A percentile compares a stretch with the other conserved stretches of the same genome.
Evolutionary conservation across 169 alveolate genomes (phyloP).

Genomic region (Plasmodium coatneyi): DNA sequence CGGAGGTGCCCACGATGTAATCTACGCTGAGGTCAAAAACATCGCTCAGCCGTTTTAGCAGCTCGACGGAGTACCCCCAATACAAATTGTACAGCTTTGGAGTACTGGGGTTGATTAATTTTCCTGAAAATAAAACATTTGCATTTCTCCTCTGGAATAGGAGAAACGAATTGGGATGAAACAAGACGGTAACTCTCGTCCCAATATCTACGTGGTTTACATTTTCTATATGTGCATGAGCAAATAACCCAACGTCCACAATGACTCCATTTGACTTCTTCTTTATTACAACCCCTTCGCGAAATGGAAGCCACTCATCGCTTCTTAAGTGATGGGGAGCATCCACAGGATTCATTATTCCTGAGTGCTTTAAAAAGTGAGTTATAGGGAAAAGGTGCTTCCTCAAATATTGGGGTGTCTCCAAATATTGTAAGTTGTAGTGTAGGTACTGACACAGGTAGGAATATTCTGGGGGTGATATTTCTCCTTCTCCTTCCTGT

Average conservation of each 20-base stretch:
- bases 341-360: conserved; percentile 98
- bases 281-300: conserved; percentile 70
- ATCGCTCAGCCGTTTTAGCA: conserved; percentile 54
- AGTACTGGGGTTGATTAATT: conserved; percentile 43
- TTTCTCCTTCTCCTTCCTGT: background rate
- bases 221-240: conserved; percentile 79
- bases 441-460: conserved; percentile 57
- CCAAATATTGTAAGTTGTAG: conserved; percentile 93
- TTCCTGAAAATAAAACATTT: conserved; percentile 42
- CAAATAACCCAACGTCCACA: conserved; percentile 86
- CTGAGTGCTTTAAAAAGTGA: conserved; percentile 93
- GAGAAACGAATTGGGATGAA: conserved; percentile 15
- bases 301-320: conserved; percentile 94
- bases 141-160: conserved; percentile 38
- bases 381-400: conserved; percentile 85
- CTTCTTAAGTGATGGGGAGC: conserved; percentile 98
- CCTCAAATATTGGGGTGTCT: conserved; percentile 98
- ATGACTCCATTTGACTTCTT: conserved; percentile 24
- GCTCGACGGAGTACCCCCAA: conserved; percentile 67
- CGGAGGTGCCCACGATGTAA: conserved; percentile 61
- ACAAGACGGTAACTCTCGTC: conserved; percentile 73
- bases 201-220: conserved; percentile 63
- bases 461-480: conserved; percentile 7
- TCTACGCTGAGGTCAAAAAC: conserved; percentile 40
- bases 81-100: conserved; percentile 45